phyloP scores from a whole-genome alignment of 495 filamentous ascomycete species.

The Penicillium ochrochloron region DNA sequence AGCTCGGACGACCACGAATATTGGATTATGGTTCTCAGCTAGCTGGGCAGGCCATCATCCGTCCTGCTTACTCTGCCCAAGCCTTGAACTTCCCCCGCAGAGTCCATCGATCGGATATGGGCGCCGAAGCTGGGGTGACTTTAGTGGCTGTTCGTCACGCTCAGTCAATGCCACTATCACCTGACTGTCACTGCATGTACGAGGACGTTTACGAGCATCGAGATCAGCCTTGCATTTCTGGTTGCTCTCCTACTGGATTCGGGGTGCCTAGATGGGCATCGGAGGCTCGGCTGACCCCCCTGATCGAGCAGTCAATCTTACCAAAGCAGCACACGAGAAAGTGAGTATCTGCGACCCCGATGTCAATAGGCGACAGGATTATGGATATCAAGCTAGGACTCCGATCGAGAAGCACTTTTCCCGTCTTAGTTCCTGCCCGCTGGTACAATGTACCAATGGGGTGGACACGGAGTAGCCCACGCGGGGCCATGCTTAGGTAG shows the following conservation, averaged over 20 bases:
- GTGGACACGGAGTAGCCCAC: not conserved
- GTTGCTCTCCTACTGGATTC: not conserved
- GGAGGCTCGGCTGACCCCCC: not conserved
- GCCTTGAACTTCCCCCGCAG: not conserved
- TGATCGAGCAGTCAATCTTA: not conserved
- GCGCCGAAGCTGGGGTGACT: not conserved
- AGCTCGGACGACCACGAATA: too few species aligned
- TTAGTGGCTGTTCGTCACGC: slow-evolving; percentile 8
- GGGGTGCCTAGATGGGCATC: not conserved
- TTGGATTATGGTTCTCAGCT: not conserved
- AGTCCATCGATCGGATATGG: not conserved
- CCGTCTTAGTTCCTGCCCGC: not conserved
- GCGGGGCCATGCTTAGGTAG: not conserved
- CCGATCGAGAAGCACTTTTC: not conserved
- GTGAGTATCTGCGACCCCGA: not conserved
- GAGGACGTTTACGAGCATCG: slow-evolving; percentile 1
- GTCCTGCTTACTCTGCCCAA: not conserved
- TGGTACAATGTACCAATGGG: not conserved
- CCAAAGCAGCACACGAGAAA: not conserved
- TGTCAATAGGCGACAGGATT: not conserved
- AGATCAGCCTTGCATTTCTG: not conserved
- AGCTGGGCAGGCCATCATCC: not conserved
- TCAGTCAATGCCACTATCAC: slow-evolving; percentile 18
- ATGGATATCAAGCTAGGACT: not conserved
- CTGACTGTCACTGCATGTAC: slow-evolving; percentile 24